Evolutionary conservation across 148 eudicot species (phyloP).

Genomic region (Rhododendron ferrugineum): DNA sequence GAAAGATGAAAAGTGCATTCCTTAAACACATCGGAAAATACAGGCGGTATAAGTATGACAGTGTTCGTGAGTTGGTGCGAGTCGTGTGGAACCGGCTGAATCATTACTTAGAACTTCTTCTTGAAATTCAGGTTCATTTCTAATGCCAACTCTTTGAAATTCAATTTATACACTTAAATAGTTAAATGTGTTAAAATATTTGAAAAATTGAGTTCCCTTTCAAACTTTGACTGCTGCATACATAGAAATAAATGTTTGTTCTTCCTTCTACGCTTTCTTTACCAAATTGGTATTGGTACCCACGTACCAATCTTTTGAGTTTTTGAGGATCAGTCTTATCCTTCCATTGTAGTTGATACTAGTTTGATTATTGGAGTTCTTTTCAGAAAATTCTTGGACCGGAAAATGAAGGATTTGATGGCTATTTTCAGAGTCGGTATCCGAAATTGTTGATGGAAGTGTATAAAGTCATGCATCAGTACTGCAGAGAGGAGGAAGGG

Average conservation of each 20-base stretch:
- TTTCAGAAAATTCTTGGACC: constrained; percentile 64
- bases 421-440: constrained; percentile 63
- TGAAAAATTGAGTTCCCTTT: background rate
- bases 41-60: constrained; percentile 64
- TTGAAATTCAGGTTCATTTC: constrained; percentile 56
- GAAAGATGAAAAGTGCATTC: constrained; percentile 48
- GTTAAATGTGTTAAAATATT: background rate
- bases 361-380: constrained; percentile 11
- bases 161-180: background rate
- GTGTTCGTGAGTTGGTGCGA: constrained; percentile 78
- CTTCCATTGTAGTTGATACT: background rate
- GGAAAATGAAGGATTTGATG: constrained; percentile 76
- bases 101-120: constrained; percentile 74
- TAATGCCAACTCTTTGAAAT: background rate
- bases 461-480: constrained; percentile 46
- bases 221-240: background rate
- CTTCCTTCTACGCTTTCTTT: background rate
- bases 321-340: background rate
- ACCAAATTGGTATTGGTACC: background rate
- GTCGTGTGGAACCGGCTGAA: constrained; percentile 77
- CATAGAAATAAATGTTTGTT: background rate
- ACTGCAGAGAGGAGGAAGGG: constrained; percentile 61
- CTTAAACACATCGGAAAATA: constrained; percentile 51
- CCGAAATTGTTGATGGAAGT: constrained; percentile 79
- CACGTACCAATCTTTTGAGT: background rate